Evolutionary conservation across 1,284 basidiomycete species (phyloP), one percentile per base, ranked within the genome.

Genomic region (Melampsora larici-populina): DNA sequence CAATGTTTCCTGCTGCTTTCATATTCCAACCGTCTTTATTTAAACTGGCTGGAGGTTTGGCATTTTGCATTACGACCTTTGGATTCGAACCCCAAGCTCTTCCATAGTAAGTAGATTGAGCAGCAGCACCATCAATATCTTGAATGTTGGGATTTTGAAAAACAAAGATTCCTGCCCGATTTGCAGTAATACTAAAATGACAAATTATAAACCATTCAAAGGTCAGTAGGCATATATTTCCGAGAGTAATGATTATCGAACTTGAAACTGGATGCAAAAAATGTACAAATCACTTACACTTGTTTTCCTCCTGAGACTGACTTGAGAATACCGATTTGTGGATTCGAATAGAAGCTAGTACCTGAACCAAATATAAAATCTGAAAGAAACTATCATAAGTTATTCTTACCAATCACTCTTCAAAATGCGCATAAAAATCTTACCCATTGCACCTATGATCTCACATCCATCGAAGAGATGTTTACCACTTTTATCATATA

Each of bases 351-450:
- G 49, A 31, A 76, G 31, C 49, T 66, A 18, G 13, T 62, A 21
- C 66, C 74, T 21, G 43, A 24, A 11, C 74, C 74, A 49, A 68
- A 76, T 49, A 76, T 67, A 33, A 76, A 76, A 76, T 76, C 74
- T 76, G 13, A 13, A 63, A 17, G n/a, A 49, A 17, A 18, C 11
- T 4, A 58, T 58, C n/a, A 29, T 21, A 58, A 29, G 17, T 58
- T 24, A 29, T 9, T n/a, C 24, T n/a, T 24, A 29, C 48, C 9
- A 58, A 58, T 58, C 29, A n/a, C n/a, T n/a, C 3, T 58, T 58
- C 9, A 15, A 58, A 17, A 58, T n/a, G 8, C 40, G 13, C 11
- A 8, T 9, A 24, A 7, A 5, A 58, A 29, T 24, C 31, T 33
- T 69, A 76, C 74, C 74, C 17, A 69, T 58, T 26, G 66, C 24